A percentile compares a stretch with the other conserved stretches of the same genome.
Conservation (phyloP, 2,329 filamentous ascomycete genomes). For the Aspergillus tanneri region DNA sequence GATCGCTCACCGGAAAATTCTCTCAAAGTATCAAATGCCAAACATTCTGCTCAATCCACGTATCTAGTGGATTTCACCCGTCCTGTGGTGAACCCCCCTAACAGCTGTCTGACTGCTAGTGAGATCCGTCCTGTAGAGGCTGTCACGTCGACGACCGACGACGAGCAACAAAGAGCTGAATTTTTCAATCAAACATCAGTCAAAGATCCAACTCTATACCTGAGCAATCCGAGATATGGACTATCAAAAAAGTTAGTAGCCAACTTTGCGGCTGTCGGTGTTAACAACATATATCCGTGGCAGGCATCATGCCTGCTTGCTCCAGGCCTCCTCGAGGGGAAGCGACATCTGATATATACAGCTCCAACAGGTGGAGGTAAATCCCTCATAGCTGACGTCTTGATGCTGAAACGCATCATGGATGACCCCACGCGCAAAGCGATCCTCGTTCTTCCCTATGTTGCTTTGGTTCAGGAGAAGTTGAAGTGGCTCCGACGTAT, state of each 20-base stretch:
- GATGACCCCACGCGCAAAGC: conserved; percentile 64
- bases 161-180: conserved; percentile 43
- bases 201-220: conserved; percentile 52
- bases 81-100: conserved; percentile 25
- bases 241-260: conserved; percentile 60
- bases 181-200: conserved; percentile 49
- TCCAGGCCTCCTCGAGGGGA: conserved; percentile 63
- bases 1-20: conserved; percentile 24
- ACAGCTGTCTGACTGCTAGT: conserved; percentile 43
- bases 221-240: conserved; percentile 63
- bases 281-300: conserved; percentile 74
- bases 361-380: conserved; percentile 78
- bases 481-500: conserved; percentile 69
- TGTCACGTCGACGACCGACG: conserved; percentile 10
- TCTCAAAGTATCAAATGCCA: conserved; percentile 8
- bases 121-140: conserved; percentile 32
- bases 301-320: conserved; percentile 71
- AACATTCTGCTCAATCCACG: background rate
- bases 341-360: conserved; percentile 73
- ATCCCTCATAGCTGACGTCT: conserved; percentile 68
- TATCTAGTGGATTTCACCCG: conserved; percentile 28
- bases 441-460: conserved; percentile 71
- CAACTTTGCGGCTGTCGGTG: conserved; percentile 67
- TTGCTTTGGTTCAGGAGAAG: conserved; percentile 78
- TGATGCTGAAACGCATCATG: conserved; percentile 72